Evolutionary conservation across 1,284 basidiomycete species (phyloP), one percentile per base, ranked within the genome.

Genomic region (Austroboletus novae-zelandiae): DNA sequence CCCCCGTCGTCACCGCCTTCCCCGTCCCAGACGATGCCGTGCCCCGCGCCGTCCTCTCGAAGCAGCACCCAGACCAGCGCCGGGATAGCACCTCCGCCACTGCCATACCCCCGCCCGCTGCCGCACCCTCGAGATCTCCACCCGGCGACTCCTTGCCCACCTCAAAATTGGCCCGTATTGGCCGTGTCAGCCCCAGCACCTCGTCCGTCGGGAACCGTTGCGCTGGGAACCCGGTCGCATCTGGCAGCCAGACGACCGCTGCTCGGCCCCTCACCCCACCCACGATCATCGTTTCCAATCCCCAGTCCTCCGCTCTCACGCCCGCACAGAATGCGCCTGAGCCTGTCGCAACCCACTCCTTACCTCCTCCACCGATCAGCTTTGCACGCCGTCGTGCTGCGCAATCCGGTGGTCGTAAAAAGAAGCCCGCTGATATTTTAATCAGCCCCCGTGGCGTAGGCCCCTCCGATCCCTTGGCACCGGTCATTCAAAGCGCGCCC

Each of bases 341-440:
- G 25, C 43, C 58, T 2, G 9, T 48, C 0, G 46, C 50, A 18
- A 15, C 51, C 1, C 61, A 67, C 32, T 66, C 74, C 3, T 69
- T 87, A 7, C 80, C 84, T 1, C 78, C 84, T 4, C 84, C 83
- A 9, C 79, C 86, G 18, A 87, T 84, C 63, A 87, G 84, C 67
- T 89, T 89, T 67, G 83, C 84, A 17, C 77, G 78, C 34, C 83
- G 86, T 45, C 79, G 86, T 40, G 83, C 86, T 8, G 79, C 76
- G 31, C 79, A 81, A 53, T 56, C 81, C 0, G 83, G 80, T 5
- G 70, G 70, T 15, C 73, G 70, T 27, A 84, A 81, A 68, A 83
- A 74, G 67, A 89, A 88, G 64, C 86, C 86, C 0, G 86, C 87
- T 3, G 87, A 89, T 62, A 84, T 89, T 52, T 62, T 87, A 56